These are phyloP conservation scores for Cryptosporidium sp. DNA, from an alignment of 169 alveolate species.

Conservation along the genomic window DNA sequence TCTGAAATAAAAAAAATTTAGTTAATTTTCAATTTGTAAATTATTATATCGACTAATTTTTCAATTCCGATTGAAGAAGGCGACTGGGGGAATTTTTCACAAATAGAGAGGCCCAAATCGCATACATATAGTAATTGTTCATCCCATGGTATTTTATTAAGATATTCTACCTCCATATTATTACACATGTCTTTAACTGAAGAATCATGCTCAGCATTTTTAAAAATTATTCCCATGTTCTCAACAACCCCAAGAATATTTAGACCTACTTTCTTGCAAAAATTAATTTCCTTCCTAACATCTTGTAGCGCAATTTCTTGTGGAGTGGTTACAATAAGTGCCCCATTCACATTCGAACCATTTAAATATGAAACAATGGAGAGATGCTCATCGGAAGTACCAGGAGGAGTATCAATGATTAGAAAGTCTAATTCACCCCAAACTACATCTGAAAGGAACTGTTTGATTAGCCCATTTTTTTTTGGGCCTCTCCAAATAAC, in stretches of 20 bases:
- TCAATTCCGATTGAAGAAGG: constrained; percentile 77
- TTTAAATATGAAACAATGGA: constrained; percentile 92
- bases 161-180: constrained; percentile 82
- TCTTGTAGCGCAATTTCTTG: constrained; percentile 92
- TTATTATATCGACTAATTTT: constrained; percentile 35
- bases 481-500: constrained; percentile 99
- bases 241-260: constrained; percentile 96
- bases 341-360: constrained; percentile 85
- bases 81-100: constrained; percentile 68
- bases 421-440: constrained; percentile 98
- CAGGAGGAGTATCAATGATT: constrained; percentile 99
- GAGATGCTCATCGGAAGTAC: constrained; percentile 98
- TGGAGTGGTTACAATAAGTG: constrained; percentile 87
- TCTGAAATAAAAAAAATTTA: background rate
- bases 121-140: constrained; percentile 80
- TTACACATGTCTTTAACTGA: constrained; percentile 79
- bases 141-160: constrained; percentile 82
- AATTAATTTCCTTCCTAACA: constrained; percentile 93
- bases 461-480: constrained; percentile 95
- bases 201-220: constrained; percentile 38
- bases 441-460: constrained; percentile 95
- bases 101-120: constrained; percentile 79
- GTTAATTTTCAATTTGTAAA: background rate
- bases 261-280: constrained; percentile 85
- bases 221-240: constrained; percentile 90